A percentile compares a stretch with the other conserved stretches of the same genome.
Evolutionary conservation across 129 eudicot genomes (phyloP).

Genomic region (Ambrosia artemisiifolia): DNA sequence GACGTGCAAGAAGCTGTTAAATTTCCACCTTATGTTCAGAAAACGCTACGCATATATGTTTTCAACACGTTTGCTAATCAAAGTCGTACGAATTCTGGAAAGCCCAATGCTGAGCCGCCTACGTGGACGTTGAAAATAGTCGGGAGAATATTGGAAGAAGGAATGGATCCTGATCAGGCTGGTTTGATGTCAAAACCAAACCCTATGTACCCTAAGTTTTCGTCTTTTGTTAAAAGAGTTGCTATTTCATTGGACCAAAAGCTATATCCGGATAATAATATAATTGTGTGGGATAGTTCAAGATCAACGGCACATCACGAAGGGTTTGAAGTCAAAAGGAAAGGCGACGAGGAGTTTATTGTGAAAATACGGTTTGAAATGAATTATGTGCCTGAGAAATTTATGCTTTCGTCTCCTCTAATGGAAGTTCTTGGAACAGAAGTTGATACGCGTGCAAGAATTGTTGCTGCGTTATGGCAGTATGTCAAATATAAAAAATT

Average conservation of each 20-base stretch:
- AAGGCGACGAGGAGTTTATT: neutral
- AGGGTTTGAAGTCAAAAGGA: slow-evolving; percentile 9
- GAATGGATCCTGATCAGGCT: neutral
- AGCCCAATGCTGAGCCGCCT: neutral
- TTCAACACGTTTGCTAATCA: neutral
- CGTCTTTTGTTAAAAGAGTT: neutral
- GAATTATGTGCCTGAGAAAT: slow-evolving; percentile 1
- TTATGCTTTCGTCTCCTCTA: neutral
- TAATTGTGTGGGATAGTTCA: slow-evolving; percentile 5
- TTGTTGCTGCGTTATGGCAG: neutral
- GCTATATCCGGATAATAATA: neutral
- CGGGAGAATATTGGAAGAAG: neutral
- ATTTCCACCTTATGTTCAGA: neutral
- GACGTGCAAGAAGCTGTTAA: neutral
- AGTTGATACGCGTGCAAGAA: neutral
- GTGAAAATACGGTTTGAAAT: slow-evolving; percentile 4
- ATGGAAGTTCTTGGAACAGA: neutral
- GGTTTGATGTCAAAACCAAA: neutral
- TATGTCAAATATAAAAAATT: neutral
- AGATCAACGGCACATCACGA: neutral
- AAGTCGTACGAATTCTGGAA: neutral
- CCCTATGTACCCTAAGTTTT: neutral
- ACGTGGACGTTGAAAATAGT: neutral
- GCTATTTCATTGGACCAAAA: neutral
- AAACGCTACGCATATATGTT: neutral